phyloP scores from a whole-genome alignment of 2,329 filamentous ascomycete species.

The Phaeomoniella chlamydospora region DNA sequence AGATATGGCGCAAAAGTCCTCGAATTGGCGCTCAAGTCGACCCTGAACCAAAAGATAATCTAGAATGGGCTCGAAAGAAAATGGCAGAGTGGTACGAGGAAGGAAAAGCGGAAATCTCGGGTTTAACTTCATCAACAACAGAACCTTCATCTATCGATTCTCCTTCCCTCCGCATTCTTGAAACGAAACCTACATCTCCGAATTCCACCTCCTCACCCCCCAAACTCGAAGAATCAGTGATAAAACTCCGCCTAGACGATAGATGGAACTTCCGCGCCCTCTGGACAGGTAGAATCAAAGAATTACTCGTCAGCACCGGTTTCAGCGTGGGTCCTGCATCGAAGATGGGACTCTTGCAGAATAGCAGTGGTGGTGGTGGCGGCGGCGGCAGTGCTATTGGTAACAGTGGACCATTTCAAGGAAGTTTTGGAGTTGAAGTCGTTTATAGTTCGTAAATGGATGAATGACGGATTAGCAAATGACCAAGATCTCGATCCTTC shows the following conservation, averaged over 20 bases:
- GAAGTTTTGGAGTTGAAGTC: not conserved
- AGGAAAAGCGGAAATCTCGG: conserved; percentile 13
- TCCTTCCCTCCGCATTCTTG: conserved; percentile 4
- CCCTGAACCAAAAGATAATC: conserved; percentile 20
- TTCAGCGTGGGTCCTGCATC: conserved; percentile 55
- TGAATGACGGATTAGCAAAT: too few relatives aligned
- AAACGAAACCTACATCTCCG: conserved; percentile 8
- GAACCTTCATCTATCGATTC: conserved; percentile 8
- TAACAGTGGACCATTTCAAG: not conserved
- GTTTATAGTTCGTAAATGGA: not conserved
- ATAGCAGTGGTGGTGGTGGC: not conserved
- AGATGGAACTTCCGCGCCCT: conserved; percentile 71
- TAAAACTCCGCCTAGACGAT: conserved; percentile 84
- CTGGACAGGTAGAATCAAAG: conserved; percentile 89
- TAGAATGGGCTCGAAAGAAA: conserved; percentile 28
- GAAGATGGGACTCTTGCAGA: not conserved
- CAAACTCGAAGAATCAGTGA: conserved; percentile 54
- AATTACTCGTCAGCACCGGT: conserved; percentile 80
- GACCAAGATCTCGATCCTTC: too few relatives aligned
- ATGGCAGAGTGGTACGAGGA: conserved; percentile 14
- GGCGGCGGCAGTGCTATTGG: not conserved
- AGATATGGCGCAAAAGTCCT: conserved; percentile 62
- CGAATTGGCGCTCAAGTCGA: conserved; percentile 5
- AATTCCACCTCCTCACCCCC: conserved; percentile 6
- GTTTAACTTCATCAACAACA: not conserved